Conservation (phyloP, 805 yeast species). For the Saccharomycopsis lassenensis region DNA sequence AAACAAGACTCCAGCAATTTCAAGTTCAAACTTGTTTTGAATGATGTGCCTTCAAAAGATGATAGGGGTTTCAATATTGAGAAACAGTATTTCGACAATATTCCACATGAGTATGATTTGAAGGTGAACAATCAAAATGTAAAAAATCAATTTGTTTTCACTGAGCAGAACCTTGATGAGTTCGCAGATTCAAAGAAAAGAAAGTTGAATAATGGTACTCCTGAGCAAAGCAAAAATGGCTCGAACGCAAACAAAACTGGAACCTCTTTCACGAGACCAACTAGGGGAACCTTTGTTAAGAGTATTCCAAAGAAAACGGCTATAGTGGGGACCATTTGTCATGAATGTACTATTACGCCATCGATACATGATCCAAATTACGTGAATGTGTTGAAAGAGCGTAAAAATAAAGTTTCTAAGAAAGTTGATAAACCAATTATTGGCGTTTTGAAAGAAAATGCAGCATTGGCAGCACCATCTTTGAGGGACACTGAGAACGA, state of each 20-base stretch:
- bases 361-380: constrained; percentile 64
- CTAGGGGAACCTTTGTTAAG: too few relatives aligned
- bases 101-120: constrained; percentile 81
- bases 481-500: constrained; percentile 45
- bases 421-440: constrained; percentile 44
- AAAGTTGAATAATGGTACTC: constrained; percentile 25
- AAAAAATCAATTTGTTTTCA: constrained; percentile 75
- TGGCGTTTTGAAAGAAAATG: constrained; percentile 54
- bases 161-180: constrained; percentile 62
- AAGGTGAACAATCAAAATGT: constrained; percentile 70
- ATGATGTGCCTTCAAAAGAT: constrained; percentile 25
- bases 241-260: constrained; percentile 24
- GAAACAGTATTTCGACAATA: constrained; percentile 32
- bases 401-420: constrained; percentile 36
- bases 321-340: constrained; percentile 76
- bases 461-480: constrained; percentile 41
- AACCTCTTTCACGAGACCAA: constrained; percentile 46
- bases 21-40: constrained; percentile 50
- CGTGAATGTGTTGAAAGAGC: constrained; percentile 45
- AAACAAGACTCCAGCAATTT: constrained; percentile 35
- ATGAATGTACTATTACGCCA: constrained; percentile 86
- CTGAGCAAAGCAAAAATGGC: constrained; percentile 27
- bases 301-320: constrained; percentile 85
- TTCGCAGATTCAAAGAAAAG: constrained; percentile 27
- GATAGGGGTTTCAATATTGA: constrained; percentile 26